Base-by-base conservation (phyloP, 306 rosid species). In the Glycine latifolia region DNA sequence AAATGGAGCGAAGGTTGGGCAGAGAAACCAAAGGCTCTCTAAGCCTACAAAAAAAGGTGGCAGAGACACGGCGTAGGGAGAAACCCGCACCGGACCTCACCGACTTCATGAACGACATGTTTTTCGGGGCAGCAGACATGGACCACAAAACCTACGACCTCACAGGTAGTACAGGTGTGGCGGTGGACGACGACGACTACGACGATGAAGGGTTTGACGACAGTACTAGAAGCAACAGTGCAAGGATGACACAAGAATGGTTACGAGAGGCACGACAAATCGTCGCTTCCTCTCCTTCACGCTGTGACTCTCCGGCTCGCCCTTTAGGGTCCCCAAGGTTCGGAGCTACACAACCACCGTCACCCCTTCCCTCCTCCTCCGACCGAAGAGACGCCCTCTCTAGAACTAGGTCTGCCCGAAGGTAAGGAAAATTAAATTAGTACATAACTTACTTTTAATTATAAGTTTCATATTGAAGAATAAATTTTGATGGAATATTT, bases 61-160 rank as follows among this genome's bases (percentile, higher is more conserved):
- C 82, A 50, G 84, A 73, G 75, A 47, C 75, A 20, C 75, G 78
- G 49, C 85, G 78, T 0, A 71, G 16, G 49, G 76, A 84, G 43
- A 83, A 80, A 12, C 80, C 83, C 6, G 90, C 68, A 0, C 91
- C 93, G 16, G 97, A 92, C 88, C 85, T 92, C 17, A 91, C 93
- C 0, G 98, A 94, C 67, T 92, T 91, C 87, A 92, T 94, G 91
- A 92, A 91, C 85, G 97, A 94, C 86, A 86, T 85, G 97, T 92
- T 92, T 53, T 94, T 89, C 0, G 94, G 97, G 20, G 47, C 86
- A 3, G 77, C 43, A 0, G 83, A 75, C 6, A 4, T 44, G 15
- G 75, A 83, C 7, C 78, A 73, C 67, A 94, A 81, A 73, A 67
- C 69, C 2, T 94, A 92, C 67, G 85, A 91, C 82, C 83, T 94